Percentiles rank a stretch among this genome's conserved stretches.
phyloP scores from a whole-genome alignment of 202 grass and related monocot genomes.

The Hordeum pubiflorum region DNA sequence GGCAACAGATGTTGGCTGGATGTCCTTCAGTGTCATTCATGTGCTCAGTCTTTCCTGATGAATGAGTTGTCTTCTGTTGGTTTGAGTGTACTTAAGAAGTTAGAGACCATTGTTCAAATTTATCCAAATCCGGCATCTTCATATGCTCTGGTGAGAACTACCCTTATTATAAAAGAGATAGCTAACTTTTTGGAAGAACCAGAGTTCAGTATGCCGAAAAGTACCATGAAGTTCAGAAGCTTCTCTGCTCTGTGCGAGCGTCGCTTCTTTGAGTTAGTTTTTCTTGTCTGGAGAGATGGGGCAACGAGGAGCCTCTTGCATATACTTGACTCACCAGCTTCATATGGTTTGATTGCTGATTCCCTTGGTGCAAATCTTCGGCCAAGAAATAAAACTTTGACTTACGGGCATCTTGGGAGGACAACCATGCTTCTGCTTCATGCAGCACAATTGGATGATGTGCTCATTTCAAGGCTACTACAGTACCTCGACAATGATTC shows the following conservation, averaged over 20 bases:
- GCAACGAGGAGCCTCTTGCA: slow-evolving; percentile 10
- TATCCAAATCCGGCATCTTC: background rate
- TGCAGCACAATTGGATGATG: slow-evolving; percentile 27
- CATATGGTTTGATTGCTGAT: slow-evolving; percentile 29
- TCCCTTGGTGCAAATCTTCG: slow-evolving; percentile 19
- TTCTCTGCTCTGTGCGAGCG: background rate
- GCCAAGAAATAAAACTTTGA: slow-evolving; percentile 20
- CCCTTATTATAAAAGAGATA: slow-evolving; percentile 30
- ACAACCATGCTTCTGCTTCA: slow-evolving; percentile 41
- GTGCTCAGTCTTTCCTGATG: slow-evolving; percentile 40
- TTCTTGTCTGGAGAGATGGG: slow-evolving; percentile 18
- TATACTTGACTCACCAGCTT: slow-evolving; percentile 28
- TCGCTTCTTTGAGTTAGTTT: slow-evolving; percentile 41
- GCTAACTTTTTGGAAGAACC: slow-evolving; percentile 37
- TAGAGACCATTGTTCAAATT: slow-evolving; percentile 36
- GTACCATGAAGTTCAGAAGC: background rate
- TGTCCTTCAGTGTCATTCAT: slow-evolving; percentile 22
- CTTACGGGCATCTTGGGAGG: slow-evolving; percentile 45
- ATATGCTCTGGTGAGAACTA: slow-evolving; percentile 24
- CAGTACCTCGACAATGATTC: slow-evolving; percentile 8
- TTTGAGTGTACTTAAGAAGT: slow-evolving; percentile 34
- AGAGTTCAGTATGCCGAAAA: slow-evolving; percentile 13
- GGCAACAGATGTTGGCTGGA: slow-evolving; percentile 25
- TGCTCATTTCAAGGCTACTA: slow-evolving; percentile 19
- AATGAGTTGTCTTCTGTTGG: slow-evolving; percentile 57